Evolutionary conservation across 164 flowering plant genomes (phyloP).

Genomic region (Hamamelis virginiana): DNA sequence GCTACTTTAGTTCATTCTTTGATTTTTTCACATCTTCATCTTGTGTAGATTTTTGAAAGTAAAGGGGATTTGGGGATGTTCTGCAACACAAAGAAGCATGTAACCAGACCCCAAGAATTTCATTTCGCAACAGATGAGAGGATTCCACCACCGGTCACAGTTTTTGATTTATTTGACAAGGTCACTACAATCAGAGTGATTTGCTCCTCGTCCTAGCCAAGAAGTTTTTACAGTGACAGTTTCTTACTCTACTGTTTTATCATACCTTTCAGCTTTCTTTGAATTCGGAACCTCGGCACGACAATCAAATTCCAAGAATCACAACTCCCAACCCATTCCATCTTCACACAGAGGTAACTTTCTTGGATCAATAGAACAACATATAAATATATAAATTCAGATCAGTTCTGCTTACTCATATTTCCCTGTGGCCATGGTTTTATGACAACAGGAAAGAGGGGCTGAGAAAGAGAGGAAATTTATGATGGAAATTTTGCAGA

Average conservation of each 20-base stretch:
- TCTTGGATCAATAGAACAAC: background rate
- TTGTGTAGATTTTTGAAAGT: conserved; percentile 80
- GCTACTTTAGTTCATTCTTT: background rate
- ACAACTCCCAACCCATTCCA: conserved; percentile 88
- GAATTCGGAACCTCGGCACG: conserved; percentile 56
- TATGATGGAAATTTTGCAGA: conserved; percentile 49
- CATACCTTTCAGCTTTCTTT: conserved; percentile 66
- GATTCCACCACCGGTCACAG: conserved; percentile 49
- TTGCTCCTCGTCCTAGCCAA: too few species aligned
- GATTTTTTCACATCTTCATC: background rate
- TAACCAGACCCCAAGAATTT: conserved; percentile 83
- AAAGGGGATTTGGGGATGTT: conserved; percentile 84
- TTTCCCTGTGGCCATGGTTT: background rate
- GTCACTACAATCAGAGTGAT: conserved; percentile 22
- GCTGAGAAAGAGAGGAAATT: conserved; percentile 74
- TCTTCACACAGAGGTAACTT: conserved; percentile 74
- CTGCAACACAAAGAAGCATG: conserved; percentile 59
- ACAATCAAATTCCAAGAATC: conserved; percentile 52
- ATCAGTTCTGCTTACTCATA: background rate
- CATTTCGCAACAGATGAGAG: conserved; percentile 90
- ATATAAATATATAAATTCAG: background rate
- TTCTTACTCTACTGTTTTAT: background rate
- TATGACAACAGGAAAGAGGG: conserved; percentile 67
- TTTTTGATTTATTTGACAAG: conserved; percentile 80
- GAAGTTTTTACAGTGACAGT: background rate